Conservation (phyloP, 257 asterid species). For the Dorcoceras hygrometricum region DNA sequence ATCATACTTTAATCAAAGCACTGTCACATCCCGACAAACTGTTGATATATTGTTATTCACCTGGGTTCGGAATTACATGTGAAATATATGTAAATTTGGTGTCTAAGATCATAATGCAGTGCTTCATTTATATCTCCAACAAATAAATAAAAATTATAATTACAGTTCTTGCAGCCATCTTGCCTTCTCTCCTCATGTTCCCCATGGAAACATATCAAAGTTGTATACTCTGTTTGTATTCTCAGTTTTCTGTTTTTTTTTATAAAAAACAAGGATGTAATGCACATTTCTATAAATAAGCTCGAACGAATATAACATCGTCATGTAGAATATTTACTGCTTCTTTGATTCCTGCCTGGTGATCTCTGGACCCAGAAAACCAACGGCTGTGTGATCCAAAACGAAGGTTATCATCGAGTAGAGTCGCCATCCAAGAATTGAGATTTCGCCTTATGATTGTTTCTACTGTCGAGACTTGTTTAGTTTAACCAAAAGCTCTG, state of each 20-base stretch:
- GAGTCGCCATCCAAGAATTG: background rate
- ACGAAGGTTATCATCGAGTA: background rate
- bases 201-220: background rate
- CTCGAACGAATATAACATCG: background rate
- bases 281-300: background rate
- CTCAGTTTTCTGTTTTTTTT: no score
- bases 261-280: background rate
- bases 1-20: background rate
- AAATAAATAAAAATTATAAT: no score
- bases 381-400: background rate
- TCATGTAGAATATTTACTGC: background rate
- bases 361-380: background rate
- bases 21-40: background rate
- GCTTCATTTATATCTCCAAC: no score
- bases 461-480: constrained; percentile 9
- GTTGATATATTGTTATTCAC: background rate
- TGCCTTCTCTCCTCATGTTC: background rate
- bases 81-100: no score
- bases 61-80: background rate
- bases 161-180: background rate
- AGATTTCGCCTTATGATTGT: constrained; percentile 24
- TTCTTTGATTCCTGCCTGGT: background rate
- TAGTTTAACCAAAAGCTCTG: constrained; percentile 44
- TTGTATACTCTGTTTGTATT: no score
- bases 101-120: background rate